These are phyloP conservation scores for Cladochytrium replicatum DNA, from an alignment of 192 early-diverging fungal species.

Conservation along the genomic window DNA sequence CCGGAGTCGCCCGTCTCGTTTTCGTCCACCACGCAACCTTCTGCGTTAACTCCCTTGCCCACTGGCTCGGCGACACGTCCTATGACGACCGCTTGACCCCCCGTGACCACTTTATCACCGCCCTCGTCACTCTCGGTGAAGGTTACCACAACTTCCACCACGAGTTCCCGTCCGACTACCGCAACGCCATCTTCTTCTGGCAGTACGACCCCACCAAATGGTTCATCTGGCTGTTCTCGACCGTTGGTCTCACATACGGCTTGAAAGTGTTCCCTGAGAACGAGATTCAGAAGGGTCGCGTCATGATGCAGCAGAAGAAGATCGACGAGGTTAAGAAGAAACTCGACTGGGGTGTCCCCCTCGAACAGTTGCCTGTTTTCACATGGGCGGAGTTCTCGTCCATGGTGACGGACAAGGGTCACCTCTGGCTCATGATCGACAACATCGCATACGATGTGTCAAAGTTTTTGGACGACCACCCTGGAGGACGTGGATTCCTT, in stretches of 20 bases:
- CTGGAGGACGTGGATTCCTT: constrained; percentile 71
- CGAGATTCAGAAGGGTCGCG: constrained; percentile 65
- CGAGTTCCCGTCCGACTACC: constrained; percentile 78
- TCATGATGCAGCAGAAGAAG: constrained; percentile 76
- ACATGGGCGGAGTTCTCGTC: constrained; percentile 43
- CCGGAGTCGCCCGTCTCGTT: constrained; percentile 60
- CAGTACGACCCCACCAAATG: constrained; percentile 84
- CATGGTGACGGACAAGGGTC: constrained; percentile 54
- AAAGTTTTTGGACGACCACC: constrained; percentile 78
- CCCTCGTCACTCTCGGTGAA: constrained; percentile 68
- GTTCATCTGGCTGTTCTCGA: constrained; percentile 52
- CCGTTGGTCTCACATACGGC: constrained; percentile 56
- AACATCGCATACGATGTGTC: constrained; percentile 73
- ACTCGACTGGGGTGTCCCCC: constrained; percentile 65
- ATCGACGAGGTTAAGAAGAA: constrained; percentile 42
- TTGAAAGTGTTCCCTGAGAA: constrained; percentile 69
- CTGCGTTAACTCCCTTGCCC: constrained; percentile 77
- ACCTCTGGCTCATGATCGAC: constrained; percentile 75
- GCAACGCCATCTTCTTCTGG: constrained; percentile 65
- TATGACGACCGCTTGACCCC: constrained; percentile 79
- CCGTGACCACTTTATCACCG: constrained; percentile 71
- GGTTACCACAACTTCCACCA: constrained; percentile 78
- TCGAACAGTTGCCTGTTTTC: constrained; percentile 51
- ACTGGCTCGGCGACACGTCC: constrained; percentile 59
- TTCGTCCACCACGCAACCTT: constrained; percentile 82